Conservation (phyloP, 345 rosid genomes). For the Citrus australasica region DNA sequence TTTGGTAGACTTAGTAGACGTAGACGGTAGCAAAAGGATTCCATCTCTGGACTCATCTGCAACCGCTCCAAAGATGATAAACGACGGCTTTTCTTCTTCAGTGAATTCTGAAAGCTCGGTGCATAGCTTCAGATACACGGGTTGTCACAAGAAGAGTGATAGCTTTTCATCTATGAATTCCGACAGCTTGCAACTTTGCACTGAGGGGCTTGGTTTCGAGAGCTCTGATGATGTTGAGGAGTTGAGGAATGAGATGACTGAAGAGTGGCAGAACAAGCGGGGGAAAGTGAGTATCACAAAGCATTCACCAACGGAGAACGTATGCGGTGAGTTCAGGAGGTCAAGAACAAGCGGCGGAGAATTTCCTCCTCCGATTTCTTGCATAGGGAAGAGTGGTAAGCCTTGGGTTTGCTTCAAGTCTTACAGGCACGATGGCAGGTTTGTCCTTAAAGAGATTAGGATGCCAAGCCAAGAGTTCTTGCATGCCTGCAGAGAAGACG, state of each 20-base stretch:
- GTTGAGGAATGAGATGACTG: conserved; percentile 30
- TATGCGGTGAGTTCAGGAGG: conserved; percentile 29
- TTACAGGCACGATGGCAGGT: conserved; percentile 71
- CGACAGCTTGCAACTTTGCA: conserved; percentile 74
- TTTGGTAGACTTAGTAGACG: conserved; percentile 10
- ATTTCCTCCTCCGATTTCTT: conserved; percentile 81
- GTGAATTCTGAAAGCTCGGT: background rate
- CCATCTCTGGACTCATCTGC: conserved; percentile 8
- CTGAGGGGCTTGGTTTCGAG: conserved; percentile 86
- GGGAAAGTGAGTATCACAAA: conserved; percentile 13
- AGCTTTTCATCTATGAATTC: conserved; percentile 34
- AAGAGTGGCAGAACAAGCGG: conserved; percentile 27
- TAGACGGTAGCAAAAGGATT: conserved; percentile 12
- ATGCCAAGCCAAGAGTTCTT: conserved; percentile 71
- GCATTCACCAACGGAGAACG: conserved; percentile 3
- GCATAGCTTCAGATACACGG: conserved; percentile 5
- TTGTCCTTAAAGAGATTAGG: conserved; percentile 72
- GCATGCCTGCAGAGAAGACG: conserved; percentile 74
- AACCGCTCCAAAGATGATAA: conserved; percentile 1
- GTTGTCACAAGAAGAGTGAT: conserved; percentile 33
- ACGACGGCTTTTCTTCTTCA: background rate
- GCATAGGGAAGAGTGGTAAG: conserved; percentile 60
- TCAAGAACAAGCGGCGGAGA: conserved; percentile 27
- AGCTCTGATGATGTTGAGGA: conserved; percentile 70
- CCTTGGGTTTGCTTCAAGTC: conserved; percentile 75